Evolutionary conservation across 2,329 filamentous ascomycete species (phyloP), one percentile per base, ranked within the genome.

Genomic region (Colletotrichum kahawae): DNA sequence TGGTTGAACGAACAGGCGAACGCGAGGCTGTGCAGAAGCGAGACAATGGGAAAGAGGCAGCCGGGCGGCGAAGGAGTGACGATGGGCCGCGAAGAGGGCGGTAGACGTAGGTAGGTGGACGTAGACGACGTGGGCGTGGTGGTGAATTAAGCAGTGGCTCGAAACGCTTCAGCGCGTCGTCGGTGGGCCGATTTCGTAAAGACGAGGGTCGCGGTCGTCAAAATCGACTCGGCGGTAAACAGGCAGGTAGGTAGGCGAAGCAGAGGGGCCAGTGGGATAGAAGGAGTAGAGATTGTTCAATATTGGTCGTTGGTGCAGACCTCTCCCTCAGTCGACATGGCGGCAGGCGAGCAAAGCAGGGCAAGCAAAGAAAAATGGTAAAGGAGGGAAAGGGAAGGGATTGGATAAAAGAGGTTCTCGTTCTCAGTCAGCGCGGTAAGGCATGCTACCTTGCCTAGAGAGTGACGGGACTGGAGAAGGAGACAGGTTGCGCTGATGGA

Each of bases 41-140:
- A 31, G 48, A 59, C 9, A 64, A 63, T 14, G 27, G 38, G 2
- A 43, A 31, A 36, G 72, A 75, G 72, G 63, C 56, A 72, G 72
- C 69, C 72, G 56, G 43, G 73, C n/a, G 69, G 69, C 70, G 43
- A 75, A 64, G 48, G 63, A 64, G 69, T 33, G 73, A 75, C 56
- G 29, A 63, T 73, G 51, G 43, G 24, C 21, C 48, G 36, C 24
- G 31, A 51, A 18, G 38, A 21, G 21, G 29, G 29, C 56, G n/a
- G 56, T 34, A 56, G 62, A 21, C 24, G 54, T 57, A 29, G 59
- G 38, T 48, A 4, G 38, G 38, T 48, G 2, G 38, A 62, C 54
- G 68, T 57, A 36, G 54, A 57, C 57, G 66, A 57, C 38, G 57
- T 54, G 13, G 56, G 36, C n/a, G 48, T 10, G n/a, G 34, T 29